These are phyloP conservation scores for Trichodelitschia bisporula DNA, from an alignment of 495 filamentous ascomycete species.

Conservation along the genomic window DNA sequence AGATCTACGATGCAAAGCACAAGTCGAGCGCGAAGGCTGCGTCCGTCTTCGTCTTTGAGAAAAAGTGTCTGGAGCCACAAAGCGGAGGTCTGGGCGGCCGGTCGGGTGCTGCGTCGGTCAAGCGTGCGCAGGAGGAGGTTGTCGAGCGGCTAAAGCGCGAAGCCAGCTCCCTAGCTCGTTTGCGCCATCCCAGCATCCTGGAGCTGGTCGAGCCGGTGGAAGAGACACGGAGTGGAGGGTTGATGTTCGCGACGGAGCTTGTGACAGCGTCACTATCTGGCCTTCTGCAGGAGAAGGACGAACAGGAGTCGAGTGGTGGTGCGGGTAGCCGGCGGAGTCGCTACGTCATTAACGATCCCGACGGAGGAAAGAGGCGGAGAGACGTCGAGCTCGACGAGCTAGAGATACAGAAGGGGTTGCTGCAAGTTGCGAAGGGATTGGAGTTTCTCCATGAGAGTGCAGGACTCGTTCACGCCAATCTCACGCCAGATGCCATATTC, in stretches of 20 bases:
- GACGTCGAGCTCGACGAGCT: conserved; percentile 92
- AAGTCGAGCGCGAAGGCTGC: conserved; percentile 70
- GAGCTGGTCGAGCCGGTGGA: conserved; percentile 91
- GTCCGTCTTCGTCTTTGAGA: conserved; percentile 88
- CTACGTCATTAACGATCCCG: conserved; percentile 57
- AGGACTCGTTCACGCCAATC: conserved; percentile 73
- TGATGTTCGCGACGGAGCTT: conserved; percentile 87
- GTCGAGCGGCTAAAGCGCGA: conserved; percentile 78
- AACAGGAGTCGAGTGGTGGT: conserved; percentile 46
- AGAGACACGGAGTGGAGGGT: conserved; percentile 66
- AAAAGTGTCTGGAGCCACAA: conserved; percentile 52
- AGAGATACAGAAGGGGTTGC: conserved; percentile 85
- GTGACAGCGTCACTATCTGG: conserved; percentile 72
- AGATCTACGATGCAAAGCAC: conserved; percentile 91
- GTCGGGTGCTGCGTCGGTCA: conserved; percentile 40
- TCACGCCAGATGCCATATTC: conserved; percentile 87
- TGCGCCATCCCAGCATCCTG: conserved; percentile 76
- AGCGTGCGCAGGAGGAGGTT: conserved; percentile 64
- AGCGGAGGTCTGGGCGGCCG: conserved; percentile 24
- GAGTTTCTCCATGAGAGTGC: conserved; percentile 96
- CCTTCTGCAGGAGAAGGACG: conserved; percentile 69
- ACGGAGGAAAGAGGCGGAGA: conserved; percentile 35
- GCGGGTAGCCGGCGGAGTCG: conserved; percentile 46
- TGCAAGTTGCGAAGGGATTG: conserved; percentile 81
- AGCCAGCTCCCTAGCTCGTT: conserved; percentile 57